Percentiles rank a stretch among this genome's conserved stretches.
Conservation (phyloP, 495 filamentous ascomycete genomes). For the Talaromyces trachyspermus region DNA sequence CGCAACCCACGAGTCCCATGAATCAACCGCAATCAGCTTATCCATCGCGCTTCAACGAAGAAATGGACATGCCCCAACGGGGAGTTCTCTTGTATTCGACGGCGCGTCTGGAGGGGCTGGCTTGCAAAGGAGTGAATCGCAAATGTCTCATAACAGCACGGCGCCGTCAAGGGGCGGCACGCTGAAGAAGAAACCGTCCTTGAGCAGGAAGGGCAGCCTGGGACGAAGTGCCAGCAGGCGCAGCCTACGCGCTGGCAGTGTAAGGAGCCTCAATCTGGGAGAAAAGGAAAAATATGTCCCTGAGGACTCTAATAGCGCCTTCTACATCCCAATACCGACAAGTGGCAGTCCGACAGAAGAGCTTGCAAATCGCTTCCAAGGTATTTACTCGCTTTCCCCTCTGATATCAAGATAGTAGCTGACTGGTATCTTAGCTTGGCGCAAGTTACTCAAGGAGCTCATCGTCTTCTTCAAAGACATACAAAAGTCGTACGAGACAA, state of each 20-base stretch:
- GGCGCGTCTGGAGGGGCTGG: conserved; percentile 27
- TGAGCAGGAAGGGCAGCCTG: conserved; percentile 65
- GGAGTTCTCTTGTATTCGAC: conserved; percentile 53
- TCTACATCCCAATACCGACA: conserved; percentile 84
- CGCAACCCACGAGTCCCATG: conserved; percentile 20
- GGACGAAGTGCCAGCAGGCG: conserved; percentile 71
- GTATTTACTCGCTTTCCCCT: conserved; percentile 39
- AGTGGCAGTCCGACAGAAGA: conserved; percentile 81
- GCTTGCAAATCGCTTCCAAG: conserved; percentile 81
- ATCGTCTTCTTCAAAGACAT: conserved; percentile 94
- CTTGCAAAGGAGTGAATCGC: conserved; percentile 44
- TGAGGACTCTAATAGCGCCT: conserved; percentile 74
- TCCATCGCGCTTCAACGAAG: conserved; percentile 56
- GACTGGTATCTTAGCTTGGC: conserved; percentile 60
- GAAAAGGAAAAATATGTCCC: conserved; percentile 52
- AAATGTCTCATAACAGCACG: conserved; percentile 43
- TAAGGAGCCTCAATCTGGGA: conserved; percentile 62
- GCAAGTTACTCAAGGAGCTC: conserved; percentile 89
- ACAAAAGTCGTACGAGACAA: conserved; percentile 80
- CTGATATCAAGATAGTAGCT: neutral
- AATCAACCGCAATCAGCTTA: conserved; percentile 38
- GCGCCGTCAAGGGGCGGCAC: conserved; percentile 66
- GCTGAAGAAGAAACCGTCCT: conserved; percentile 75
- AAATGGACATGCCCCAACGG: conserved; percentile 63
- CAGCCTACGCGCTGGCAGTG: conserved; percentile 72